Base-by-base conservation (phyloP, 805 yeast genomes). In the Zygosaccharomyces pseudorouxii region DNA sequence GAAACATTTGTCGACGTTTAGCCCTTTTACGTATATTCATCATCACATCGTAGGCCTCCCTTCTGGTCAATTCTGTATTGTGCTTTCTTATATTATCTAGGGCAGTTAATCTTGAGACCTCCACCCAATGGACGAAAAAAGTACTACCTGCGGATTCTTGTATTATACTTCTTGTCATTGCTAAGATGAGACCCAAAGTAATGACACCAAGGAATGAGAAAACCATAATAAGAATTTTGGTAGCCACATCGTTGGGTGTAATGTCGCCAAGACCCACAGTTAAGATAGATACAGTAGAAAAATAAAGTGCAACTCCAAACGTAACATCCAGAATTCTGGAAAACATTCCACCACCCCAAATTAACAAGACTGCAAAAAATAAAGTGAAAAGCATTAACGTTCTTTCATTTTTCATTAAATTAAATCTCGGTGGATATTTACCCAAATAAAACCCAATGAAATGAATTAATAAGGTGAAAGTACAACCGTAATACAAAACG, bases 191-290 rank as follows among this genome's bases (percentile, higher is more conserved):
- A 53, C 95, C 96, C 60, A 89, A 73, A 23, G 82, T 69, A 28
- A 89, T 64, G 16, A 89, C 78, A 0, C 96, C 96, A 11, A 79
- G 65, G 14, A 86, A 64, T 5, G 93, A 79, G 67, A 81, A 86
- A 2, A 84, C 62, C 45, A 89, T 69, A 0, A 77, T 70, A 52
- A 86, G 66, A 0, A 81, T 82, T 59, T 79, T 78, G 0, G 84
- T 74, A 0, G 80, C 79, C 1, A 73, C 68, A 1, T 75, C 65
- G 0, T 49, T 31, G 0, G 96, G 90, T 0, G 75, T 70, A 29
- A 84, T 72, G 56, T 86, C 93, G 33, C 96, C 96, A 14, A 83
- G 71, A 0, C 97, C 97, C 25, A 89, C 77, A 1, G 97, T 89
- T 42, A 86, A 70, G 35, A 84, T 69, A 0, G 95, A 81, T 1